Percentiles rank a stretch among this genome's conserved stretches.
Conservation (phyloP, 1,284 basidiomycete species). For the Malassezia caprae region DNA sequence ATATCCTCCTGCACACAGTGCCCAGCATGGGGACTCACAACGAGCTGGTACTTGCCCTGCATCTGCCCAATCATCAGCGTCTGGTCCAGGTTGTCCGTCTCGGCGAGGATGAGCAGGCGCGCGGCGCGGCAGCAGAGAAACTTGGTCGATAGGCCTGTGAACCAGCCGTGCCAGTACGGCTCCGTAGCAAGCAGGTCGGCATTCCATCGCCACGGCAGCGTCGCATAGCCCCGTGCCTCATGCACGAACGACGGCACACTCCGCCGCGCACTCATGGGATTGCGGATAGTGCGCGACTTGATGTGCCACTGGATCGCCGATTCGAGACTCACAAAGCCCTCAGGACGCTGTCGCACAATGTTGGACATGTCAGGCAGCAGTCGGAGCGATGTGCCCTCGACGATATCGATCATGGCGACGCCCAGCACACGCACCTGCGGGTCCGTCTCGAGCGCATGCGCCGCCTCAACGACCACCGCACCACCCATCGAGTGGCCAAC, state of each 20-base stretch:
- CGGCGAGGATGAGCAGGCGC: slow-evolving; percentile 76
- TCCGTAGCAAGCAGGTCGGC: slow-evolving; percentile 74
- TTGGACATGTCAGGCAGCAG: slow-evolving; percentile 80
- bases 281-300: slow-evolving; percentile 36
- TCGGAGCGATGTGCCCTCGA: slow-evolving; percentile 92
- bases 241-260: slow-evolving; percentile 38
- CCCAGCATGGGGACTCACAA: slow-evolving; percentile 73
- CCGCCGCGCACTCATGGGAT: slow-evolving; percentile 38
- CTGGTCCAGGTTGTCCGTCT: slow-evolving; percentile 81
- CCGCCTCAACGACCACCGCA: slow-evolving; percentile 27
- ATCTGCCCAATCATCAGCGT: slow-evolving; percentile 97
- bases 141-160: slow-evolving; percentile 64
- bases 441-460: slow-evolving; percentile 21
- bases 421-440: slow-evolving; percentile 56
- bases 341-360: slow-evolving; percentile 73
- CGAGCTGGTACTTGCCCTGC: slow-evolving; percentile 83
- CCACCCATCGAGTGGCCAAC: slow-evolving; percentile 50
- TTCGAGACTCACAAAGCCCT: slow-evolving; percentile 68
- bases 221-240: background rate
- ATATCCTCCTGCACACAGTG: slow-evolving; percentile 74
- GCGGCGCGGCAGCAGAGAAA: slow-evolving; percentile 71
- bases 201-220: slow-evolving; percentile 57
- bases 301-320: slow-evolving; percentile 92
- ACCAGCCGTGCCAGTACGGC: slow-evolving; percentile 91
- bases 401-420: slow-evolving; percentile 82